A percentile compares a stretch with the other conserved stretches of the same genome.
These are phyloP conservation scores for Wickerhamiella brachini DNA, from an alignment of 805 yeast species.

Conservation along the genomic window DNA sequence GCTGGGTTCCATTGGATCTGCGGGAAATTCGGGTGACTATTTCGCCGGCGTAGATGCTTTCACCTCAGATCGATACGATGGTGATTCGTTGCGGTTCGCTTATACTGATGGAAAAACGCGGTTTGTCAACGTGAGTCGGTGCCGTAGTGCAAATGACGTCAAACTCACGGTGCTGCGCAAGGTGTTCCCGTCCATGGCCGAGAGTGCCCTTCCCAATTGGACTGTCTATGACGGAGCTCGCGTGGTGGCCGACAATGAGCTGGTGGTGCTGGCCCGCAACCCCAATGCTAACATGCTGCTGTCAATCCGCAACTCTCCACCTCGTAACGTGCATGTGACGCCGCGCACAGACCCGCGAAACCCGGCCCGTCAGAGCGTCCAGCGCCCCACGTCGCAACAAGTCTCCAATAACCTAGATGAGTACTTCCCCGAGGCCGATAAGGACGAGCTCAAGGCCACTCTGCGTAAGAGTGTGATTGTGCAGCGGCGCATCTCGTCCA, in stretches of 20 bases:
- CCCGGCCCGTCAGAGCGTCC: slow-evolving; percentile 36
- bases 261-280: slow-evolving; percentile 10
- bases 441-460: slow-evolving; percentile 59
- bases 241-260: slow-evolving; percentile 10
- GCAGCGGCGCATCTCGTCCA: slow-evolving; percentile 44
- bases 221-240: slow-evolving; percentile 3
- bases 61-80: not conserved
- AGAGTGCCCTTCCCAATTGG: slow-evolving; percentile 9
- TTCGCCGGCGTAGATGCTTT: slow-evolving; percentile 1
- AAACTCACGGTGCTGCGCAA: slow-evolving; percentile 6
- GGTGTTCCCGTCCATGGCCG: slow-evolving; percentile 6
- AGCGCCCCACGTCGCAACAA: slow-evolving; percentile 85
- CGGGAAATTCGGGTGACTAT: not conserved
- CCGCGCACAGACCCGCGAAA: slow-evolving; percentile 4
- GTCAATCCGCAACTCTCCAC: not conserved
- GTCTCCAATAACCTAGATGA: slow-evolving; percentile 82
- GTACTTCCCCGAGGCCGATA: slow-evolving; percentile 76
- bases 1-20: not conserved
- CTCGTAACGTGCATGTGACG: not conserved
- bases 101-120: slow-evolving; percentile 8
- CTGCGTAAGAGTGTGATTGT: slow-evolving; percentile 72
- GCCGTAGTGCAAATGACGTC: slow-evolving; percentile 10
- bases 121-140: slow-evolving; percentile 2
- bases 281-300: slow-evolving; percentile 9
- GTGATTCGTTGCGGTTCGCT: slow-evolving; percentile 1